These are phyloP conservation scores for Kluyveromyces lactis DNA, from an alignment of 805 yeast species.

Conservation along the genomic window DNA sequence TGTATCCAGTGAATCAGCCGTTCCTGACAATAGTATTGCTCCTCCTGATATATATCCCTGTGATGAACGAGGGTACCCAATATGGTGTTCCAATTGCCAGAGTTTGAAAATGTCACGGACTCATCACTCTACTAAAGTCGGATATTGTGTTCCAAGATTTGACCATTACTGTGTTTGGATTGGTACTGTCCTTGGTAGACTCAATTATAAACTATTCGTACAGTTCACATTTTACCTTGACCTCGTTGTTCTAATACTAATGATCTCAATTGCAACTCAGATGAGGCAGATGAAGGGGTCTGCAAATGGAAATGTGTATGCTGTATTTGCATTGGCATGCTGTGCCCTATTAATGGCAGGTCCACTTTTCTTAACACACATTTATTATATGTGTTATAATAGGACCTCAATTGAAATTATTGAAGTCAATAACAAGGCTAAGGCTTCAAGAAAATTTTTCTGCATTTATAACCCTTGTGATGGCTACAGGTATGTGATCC, in stretches of 20 bases:
- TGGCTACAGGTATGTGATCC: conserved; percentile 37
- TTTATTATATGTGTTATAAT: conserved; percentile 39
- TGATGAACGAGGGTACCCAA: conserved; percentile 65
- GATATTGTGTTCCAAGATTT: conserved; percentile 58
- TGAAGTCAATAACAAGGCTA: conserved; percentile 28
- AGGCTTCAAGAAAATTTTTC: conserved; percentile 16
- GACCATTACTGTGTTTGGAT: conserved; percentile 84
- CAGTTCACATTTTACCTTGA: conserved; percentile 38
- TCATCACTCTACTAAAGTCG: conserved; percentile 55
- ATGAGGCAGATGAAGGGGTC: conserved; percentile 10
- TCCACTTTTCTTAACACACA: conserved; percentile 36
- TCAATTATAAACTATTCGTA: conserved; percentile 53
- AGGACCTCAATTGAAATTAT: conserved; percentile 55
- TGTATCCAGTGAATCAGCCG: not conserved
- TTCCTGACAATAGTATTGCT: conserved; percentile 11
- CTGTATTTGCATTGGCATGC: conserved; percentile 36
- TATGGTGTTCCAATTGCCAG: conserved; percentile 63
- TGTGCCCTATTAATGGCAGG: conserved; percentile 39
- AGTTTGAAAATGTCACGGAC: conserved; percentile 58
- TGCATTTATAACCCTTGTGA: conserved; percentile 25
- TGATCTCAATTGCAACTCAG: conserved; percentile 32
- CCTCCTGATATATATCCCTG: conserved; percentile 60
- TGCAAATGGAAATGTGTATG: conserved; percentile 42
- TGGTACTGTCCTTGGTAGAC: conserved; percentile 61
- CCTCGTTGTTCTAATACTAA: conserved; percentile 31